Conservation (phyloP, 768 basidiomycete species). For the Russula sp. region DNA sequence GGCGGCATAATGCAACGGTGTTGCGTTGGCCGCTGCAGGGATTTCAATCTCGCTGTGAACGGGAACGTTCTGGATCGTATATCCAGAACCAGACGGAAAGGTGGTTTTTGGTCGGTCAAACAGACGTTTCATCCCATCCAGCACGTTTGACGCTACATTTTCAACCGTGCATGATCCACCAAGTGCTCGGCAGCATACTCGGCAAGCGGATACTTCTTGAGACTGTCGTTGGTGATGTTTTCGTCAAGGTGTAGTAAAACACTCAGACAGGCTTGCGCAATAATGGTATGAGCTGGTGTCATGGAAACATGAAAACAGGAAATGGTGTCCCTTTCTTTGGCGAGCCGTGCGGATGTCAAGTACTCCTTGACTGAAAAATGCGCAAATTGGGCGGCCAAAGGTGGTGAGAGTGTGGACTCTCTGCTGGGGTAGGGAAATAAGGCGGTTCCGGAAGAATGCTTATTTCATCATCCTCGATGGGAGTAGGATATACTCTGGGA, state of each 20-base stretch:
- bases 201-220: background rate
- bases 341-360: slow-evolving; percentile 5
- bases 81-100: slow-evolving; percentile 10
- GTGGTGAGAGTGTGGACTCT: too few relatives aligned
- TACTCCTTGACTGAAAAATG: slow-evolving; percentile 23
- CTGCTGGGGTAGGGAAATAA: too few relatives aligned
- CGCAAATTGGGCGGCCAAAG: slow-evolving; percentile 7
- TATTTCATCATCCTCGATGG: too few relatives aligned
- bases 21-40: background rate
- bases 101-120: background rate
- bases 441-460: too few relatives aligned
- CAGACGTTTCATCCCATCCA: background rate
- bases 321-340: background rate
- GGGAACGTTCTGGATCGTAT: background rate
- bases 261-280: slow-evolving; percentile 1
- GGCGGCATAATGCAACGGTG: slow-evolving; percentile 4
- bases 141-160: background rate
- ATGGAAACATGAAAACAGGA: background rate
- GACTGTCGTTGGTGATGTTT: background rate
- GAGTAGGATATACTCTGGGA: too few relatives aligned
- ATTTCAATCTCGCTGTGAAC: background rate
- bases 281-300: background rate
- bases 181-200: slow-evolving; percentile 10
- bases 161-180: background rate
- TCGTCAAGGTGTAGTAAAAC: slow-evolving; percentile 4